phyloP scores from a whole-genome alignment of 768 basidiomycete genomes.

The Cantharellus anzutake region DNA sequence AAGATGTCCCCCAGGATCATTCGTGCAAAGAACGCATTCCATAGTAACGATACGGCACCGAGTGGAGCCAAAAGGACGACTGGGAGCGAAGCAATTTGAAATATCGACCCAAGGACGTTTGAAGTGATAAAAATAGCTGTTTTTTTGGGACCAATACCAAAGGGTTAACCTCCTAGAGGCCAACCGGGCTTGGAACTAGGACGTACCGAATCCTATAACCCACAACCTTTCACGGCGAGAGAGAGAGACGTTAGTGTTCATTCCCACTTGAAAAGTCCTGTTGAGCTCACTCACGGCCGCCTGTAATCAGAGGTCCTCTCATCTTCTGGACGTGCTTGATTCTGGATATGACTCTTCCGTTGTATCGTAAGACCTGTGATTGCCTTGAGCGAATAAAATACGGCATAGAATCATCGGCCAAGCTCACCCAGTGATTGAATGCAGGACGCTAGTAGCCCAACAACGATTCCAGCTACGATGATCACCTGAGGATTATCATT shows the following conservation, averaged over 20 bases:
- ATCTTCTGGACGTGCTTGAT: conserved; percentile 48
- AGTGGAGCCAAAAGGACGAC: conserved; percentile 90
- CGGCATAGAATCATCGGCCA: not conserved
- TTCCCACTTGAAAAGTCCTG: not conserved
- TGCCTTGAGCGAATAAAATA: not conserved
- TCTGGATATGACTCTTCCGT: conserved; percentile 78
- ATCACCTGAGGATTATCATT: not conserved
- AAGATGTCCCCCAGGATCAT: conserved; percentile 72
- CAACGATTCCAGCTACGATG: conserved; percentile 12
- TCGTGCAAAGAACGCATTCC: conserved; percentile 85
- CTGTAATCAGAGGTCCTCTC: conserved; percentile 51
- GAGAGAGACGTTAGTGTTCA: not conserved
- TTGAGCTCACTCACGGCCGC: conserved; percentile 45
- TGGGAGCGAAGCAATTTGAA: conserved; percentile 85
- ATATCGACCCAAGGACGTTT: conserved; percentile 71
- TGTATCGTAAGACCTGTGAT: conserved; percentile 60
- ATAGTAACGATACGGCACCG: conserved; percentile 79
- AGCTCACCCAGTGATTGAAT: conserved; percentile 56
- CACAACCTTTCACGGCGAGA: conserved; percentile 39
- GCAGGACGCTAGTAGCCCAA: conserved; percentile 67
- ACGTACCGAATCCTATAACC: conserved; percentile 59
- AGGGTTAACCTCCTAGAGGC: too few relatives aligned
- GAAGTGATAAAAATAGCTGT: conserved; percentile 63
- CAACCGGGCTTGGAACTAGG: not conserved
- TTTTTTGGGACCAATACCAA: not conserved